Evolutionary conservation across 2,329 filamentous ascomycete genomes (phyloP), one percentile per base, ranked within the genome.

Genomic region (Cyanodermella asteris): DNA sequence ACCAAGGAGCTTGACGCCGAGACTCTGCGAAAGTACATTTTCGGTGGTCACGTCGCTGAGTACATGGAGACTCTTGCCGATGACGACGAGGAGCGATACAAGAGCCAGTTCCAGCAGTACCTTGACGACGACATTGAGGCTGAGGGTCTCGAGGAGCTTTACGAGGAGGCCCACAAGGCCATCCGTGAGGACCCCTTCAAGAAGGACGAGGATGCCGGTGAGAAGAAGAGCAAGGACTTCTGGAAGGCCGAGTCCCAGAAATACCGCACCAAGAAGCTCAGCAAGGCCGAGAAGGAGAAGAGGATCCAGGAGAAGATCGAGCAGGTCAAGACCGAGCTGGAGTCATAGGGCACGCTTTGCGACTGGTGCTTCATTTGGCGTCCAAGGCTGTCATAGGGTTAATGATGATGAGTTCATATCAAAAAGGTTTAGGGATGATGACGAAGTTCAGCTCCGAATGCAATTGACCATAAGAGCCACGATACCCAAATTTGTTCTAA

Each of bases 61-160:
- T 97, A 97, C 73, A 97, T 97, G 87, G 87, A 97, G 74, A 87
- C 75, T 31, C 77, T 97, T 38, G 87, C 87, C 59, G 87, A 97
- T 47, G 87, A 97, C 53, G 87, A 97, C 51, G 87, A 97, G 76
- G 87, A 97, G 72, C 82, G 87, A 53, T 97, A 80, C 78, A 84
- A 84, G 69, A 72, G 69, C 45, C 87, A 97, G 67, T 97, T 97
- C 75, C 64, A 72, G 56, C 74, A 87, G 61, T 97, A 97, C 70
- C 75, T 91, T 42, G 84, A 97, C 39, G 80, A 91, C 50, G 87
- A 91, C 45, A 56, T 97, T 39, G 84, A 94, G 64, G 82, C 87
- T 37, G 87, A 93, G 47, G 80, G 76, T 45, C 69, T 97, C 32
- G 87, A 97, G 77, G 87, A 97, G 49, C 55, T 94, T 42, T 97